Base-by-base conservation (phyloP, 768 basidiomycete genomes). In the Tulasnella calospora region DNA sequence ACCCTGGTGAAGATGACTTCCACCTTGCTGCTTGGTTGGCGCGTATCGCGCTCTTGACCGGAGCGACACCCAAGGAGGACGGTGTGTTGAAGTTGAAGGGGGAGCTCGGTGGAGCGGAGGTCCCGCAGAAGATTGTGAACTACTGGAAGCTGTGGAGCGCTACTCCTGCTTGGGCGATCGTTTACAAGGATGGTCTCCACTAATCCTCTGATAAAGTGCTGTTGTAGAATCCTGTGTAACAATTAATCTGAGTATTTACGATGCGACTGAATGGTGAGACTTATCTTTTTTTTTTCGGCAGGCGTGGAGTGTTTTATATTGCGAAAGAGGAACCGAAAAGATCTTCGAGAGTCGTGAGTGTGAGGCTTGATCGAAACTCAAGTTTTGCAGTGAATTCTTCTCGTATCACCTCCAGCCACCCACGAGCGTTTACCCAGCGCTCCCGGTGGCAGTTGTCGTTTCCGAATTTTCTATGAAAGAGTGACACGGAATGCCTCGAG, bases 1-100 rank as follows among this genome's bases (percentile, higher is more conserved):
- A 74, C 55, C 88, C 88, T 0, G 86, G 88, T 12, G 88, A 89
- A 81, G 88, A 88, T 76, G 90, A 89, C 81, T 89, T 88, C 84
- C 89, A 89, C 82, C 83, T 90, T 57, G 87, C 80, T 8, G 88
- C 85, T 10, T 90, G 88, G 89, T 82, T 90, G 40, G 86, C 88
- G 35, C 86, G 88, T 40, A 85, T 89, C 35, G 84, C 85, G 15
- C 83, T 83, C 30, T 80, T 87, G 7, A 77, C 82, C 0, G 87
- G 87, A 0, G 86, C 84, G 35, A 83, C 82, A 23, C 82, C 82
- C 17, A 84, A 83, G 36, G 84, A 84, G 30, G 85, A 86, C 15
- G 87, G 86, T 3, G 73, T 86, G 55, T 81, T 81, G 36, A 82
- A 84, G 2, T 80, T 89, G 6, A 86, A 87, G 82, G 84, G 84